phyloP scores from a whole-genome alignment of 1,284 basidiomycete species.

The Sporisorium sorghi region DNA sequence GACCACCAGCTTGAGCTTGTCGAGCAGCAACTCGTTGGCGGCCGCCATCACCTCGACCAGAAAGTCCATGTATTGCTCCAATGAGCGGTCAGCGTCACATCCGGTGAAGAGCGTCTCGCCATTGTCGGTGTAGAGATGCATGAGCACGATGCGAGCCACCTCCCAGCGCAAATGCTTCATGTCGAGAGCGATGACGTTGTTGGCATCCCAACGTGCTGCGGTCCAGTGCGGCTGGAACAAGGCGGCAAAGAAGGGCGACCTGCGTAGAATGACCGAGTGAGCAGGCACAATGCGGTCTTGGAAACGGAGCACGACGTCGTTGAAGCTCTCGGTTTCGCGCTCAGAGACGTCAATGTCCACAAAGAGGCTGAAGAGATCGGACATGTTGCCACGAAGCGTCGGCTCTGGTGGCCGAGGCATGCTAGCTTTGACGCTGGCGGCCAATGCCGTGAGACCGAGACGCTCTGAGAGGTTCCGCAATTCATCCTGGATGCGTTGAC shows the following conservation, averaged over 20 bases:
- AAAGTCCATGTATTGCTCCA: constrained; percentile 86
- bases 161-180: constrained; percentile 82
- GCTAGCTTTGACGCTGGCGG: constrained; percentile 69
- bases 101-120: constrained; percentile 78
- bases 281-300: constrained; percentile 78
- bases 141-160: constrained; percentile 81
- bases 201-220: constrained; percentile 74
- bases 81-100: constrained; percentile 69
- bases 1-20: constrained; percentile 85
- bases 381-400: constrained; percentile 74
- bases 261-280: constrained; percentile 82
- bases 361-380: constrained; percentile 70
- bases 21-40: constrained; percentile 88
- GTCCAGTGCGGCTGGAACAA: constrained; percentile 90
- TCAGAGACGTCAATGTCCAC: constrained; percentile 24
- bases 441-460: constrained; percentile 72
- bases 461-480: constrained; percentile 74
- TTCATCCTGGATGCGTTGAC: constrained; percentile 74
- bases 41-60: constrained; percentile 87
- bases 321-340: constrained; percentile 52
- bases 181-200: constrained; percentile 75
- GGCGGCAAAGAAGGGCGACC: constrained; percentile 86
- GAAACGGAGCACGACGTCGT: constrained; percentile 82
- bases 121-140: constrained; percentile 82
- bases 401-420: constrained; percentile 70